These are phyloP conservation scores for Scutellaria baicalensis DNA, from an alignment of 257 asterid genomes.

Conservation along the genomic window DNA sequence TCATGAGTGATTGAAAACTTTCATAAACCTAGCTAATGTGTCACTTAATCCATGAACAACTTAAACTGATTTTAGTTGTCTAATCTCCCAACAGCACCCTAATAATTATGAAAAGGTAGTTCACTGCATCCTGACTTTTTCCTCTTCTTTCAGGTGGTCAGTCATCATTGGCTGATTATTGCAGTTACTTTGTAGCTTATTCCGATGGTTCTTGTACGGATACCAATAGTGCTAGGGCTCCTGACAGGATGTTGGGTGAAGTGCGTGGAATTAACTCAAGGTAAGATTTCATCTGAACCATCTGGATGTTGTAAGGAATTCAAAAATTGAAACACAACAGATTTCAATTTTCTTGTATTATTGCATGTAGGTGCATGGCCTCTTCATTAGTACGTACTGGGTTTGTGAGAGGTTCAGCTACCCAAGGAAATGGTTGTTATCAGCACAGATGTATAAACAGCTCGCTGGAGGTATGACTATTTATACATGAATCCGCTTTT, in stretches of 20 bases:
- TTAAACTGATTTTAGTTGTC: not conserved
- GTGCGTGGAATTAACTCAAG: slow-evolving; percentile 89
- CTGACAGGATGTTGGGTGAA: slow-evolving; percentile 98
- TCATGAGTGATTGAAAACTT: not conserved
- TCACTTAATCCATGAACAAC: not conserved
- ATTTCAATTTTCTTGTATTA: slow-evolving; percentile 1
- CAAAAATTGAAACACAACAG: not conserved
- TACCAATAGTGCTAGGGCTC: slow-evolving; percentile 89
- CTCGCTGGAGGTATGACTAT: slow-evolving; percentile 59
- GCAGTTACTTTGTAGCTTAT: slow-evolving; percentile 93
- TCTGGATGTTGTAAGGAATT: not conserved
- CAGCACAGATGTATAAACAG: slow-evolving; percentile 73
- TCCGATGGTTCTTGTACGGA: slow-evolving; percentile 99
- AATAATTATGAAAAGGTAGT: not conserved
- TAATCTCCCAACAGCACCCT: not conserved
- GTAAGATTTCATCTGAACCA: slow-evolving; percentile 22
- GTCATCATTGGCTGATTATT: slow-evolving; percentile 97
- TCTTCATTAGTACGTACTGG: slow-evolving; percentile 87
- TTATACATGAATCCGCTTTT: not conserved
- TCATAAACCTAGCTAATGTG: not conserved
- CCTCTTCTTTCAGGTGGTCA: slow-evolving; percentile 74
- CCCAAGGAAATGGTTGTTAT: slow-evolving; percentile 94
- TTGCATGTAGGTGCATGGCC: slow-evolving; percentile 72
- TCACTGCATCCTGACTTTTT: not conserved
- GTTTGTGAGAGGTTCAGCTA: slow-evolving; percentile 82